Evolutionary conservation across 306 rosid genomes (phyloP).

Genomic region (Prunus persica): DNA sequence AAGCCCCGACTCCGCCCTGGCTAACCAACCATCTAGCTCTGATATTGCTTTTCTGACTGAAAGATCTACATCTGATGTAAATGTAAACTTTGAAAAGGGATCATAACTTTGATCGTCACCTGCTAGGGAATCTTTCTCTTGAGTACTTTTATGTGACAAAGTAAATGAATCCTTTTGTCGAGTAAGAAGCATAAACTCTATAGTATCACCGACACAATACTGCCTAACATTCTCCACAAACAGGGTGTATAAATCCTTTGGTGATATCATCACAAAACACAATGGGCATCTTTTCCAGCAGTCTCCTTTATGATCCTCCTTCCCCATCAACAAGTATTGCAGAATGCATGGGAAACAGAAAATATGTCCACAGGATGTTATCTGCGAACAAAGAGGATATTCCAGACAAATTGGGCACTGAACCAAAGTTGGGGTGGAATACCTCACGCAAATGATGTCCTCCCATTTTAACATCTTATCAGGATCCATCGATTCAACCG

Average conservation of each 20-base stretch:
- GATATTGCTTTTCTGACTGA: slow-evolving; percentile 76
- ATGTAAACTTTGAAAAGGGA: slow-evolving; percentile 79
- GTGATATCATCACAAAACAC: slow-evolving; percentile 85
- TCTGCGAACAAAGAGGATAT: slow-evolving; percentile 85
- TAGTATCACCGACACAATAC: slow-evolving; percentile 59
- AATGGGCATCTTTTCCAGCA: slow-evolving; percentile 93
- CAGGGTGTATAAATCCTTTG: slow-evolving; percentile 77
- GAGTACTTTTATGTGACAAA: slow-evolving; percentile 42
- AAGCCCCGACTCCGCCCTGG: slow-evolving; percentile 79
- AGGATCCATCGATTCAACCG: slow-evolving; percentile 70
- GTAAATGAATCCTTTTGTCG: slow-evolving; percentile 66
- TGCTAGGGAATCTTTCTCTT: slow-evolving; percentile 33
- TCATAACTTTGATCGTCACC: slow-evolving; percentile 40
- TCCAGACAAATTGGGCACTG: slow-evolving; percentile 99
- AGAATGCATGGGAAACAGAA: slow-evolving; percentile 94
- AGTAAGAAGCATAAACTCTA: slow-evolving; percentile 63
- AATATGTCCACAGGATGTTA: slow-evolving; percentile 94
- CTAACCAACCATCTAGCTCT: slow-evolving; percentile 91
- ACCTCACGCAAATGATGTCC: slow-evolving; percentile 78
- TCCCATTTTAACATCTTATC: slow-evolving; percentile 97
- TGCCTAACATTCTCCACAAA: slow-evolving; percentile 69
- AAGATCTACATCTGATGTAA: slow-evolving; percentile 87
- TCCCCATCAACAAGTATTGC: slow-evolving; percentile 76
- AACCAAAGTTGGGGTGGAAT: slow-evolving; percentile 65
- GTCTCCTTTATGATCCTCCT: slow-evolving; percentile 88